Evolutionary conservation across 2,329 filamentous ascomycete genomes (phyloP), one percentile per base, ranked within the genome.

Genomic region (Apiospora rasikravindrae): DNA sequence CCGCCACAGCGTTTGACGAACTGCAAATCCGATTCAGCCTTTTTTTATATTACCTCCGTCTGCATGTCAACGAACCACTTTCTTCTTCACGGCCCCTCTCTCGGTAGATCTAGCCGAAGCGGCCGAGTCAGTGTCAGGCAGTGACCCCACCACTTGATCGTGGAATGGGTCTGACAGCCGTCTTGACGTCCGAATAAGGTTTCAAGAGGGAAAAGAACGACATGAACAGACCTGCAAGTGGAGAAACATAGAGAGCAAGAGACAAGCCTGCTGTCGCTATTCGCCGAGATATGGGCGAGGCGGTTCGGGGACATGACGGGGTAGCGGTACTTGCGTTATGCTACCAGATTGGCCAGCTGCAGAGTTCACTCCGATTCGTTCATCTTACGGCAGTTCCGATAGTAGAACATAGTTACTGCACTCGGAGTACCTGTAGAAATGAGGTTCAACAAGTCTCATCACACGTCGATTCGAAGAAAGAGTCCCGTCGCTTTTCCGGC

Each of bases 1-100:
- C 19, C 10, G n/a, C 33, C 8, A 10, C 57, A 40, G 29, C 57
- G 40, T 64, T n/a, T 13, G 33, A 3, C n/a, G 22, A 5, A 1
- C 33, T 22, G 13, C 33, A 2, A n/a, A 16, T 11, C 2, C 4
- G 1, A 37, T 4, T n/a, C 7, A 5, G 2, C 4, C 0, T 24
- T 24, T 49, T 26, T 6, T 57, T 1, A 33, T 37, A 33, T 19
- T 19, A 8, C 14, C 26, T 11, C 37, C 53, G 3, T 33, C 33
- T 33, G 33, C 33, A 4, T 61, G 22, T 19, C 53, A 22, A 14
- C 26, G 53, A 37, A 61, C 53, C 29, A 61, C 19, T 61, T 37
- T 61, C 26, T 61, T 57, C 29, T 57, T 33, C 53, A 19, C 29
- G 53, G 53, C 26, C 33, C 16, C 29, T 33, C 51, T 57, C 51